These are phyloP conservation scores for Globisporangium perplexum DNA, from an alignment of 352 stramenopile genomes.

Conservation along the genomic window DNA sequence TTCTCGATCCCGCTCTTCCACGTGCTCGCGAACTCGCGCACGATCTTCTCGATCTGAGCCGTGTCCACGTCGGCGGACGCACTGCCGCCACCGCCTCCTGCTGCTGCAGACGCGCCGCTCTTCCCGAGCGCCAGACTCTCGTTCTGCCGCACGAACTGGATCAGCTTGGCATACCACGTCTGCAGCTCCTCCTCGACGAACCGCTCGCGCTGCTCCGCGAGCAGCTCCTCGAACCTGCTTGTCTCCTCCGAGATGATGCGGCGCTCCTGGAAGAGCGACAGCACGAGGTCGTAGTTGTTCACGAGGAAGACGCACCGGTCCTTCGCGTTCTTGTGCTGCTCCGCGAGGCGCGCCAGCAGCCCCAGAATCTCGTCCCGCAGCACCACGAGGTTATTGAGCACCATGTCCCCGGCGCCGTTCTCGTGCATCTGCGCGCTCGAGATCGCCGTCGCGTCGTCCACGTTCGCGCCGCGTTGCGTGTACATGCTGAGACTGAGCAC, in stretches of 20 bases:
- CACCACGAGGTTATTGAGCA: conserved; percentile 89
- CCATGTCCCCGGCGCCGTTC: conserved; percentile 89
- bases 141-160: conserved; percentile 96
- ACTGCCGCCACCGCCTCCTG: too few relatives aligned
- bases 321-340: conserved; percentile 91
- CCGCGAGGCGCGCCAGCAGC: conserved; percentile 80
- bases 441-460: conserved; percentile 26
- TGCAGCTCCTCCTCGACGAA: conserved; percentile 97
- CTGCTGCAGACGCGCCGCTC: background rate
- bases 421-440: conserved; percentile 76
- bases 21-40: conserved; percentile 93
- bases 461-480: conserved; percentile 32
- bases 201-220: conserved; percentile 91
- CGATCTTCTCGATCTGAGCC: conserved; percentile 91
- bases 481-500: conserved; percentile 90
- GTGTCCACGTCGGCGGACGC: conserved; percentile 59
- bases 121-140: conserved; percentile 74
- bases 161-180: conserved; percentile 93
- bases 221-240: conserved; percentile 91
- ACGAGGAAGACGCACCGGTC: conserved; percentile 97
- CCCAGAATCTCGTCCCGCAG: conserved; percentile 79
- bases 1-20: conserved; percentile 96
- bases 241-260: conserved; percentile 93
- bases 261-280: conserved; percentile 94
- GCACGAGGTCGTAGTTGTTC: conserved; percentile 97